Evolutionary conservation across 371 early-diverging fungal genomes (phyloP), one percentile per base, ranked within the genome.

Genomic region (Blastocladiella emersonii): DNA sequence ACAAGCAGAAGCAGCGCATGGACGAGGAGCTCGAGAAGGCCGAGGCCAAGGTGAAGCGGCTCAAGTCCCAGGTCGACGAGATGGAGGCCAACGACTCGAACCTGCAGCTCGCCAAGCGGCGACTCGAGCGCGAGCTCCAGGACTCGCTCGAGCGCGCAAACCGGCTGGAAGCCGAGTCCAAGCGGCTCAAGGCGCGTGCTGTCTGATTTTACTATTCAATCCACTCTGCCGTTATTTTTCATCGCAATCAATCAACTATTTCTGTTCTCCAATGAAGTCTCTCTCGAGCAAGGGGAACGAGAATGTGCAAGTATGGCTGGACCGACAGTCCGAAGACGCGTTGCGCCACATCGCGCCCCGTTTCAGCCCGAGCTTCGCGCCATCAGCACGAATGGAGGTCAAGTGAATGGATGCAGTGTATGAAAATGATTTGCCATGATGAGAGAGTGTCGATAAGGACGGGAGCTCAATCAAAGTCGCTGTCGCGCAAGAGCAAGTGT

Each of bases 21-120:
- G 85, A 87, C 21, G 87, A 88, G 37, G 90, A 90, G 53, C 67
- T 79, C 34, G 79, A 80, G 62, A 88, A 88, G 71, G 64, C 78
- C 67, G 80, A 84, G 32, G 77, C 82, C 63, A 85, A 85, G 70
- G 27, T 86, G 55, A 82, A 82, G 71, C 76, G 78, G 56, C 72
- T 90, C 63, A 79, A 85, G 65, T 64, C 70, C 3, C 82, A 83
- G 37, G 73, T 89, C 49, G 87, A 87, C 48, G 88, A 90, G 63
- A 69, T 48, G 62, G 62, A 62, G 39, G 53, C 62, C 32, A 62
- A 59, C 12, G 62, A 62, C 10, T 25, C 62, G 13, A 51, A 62
- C 25, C 19, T 65, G 45, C 66, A 65, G 17, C 34, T 37, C 13
- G 19, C 15, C 51, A 64, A 64, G 53, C 34, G 64, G 17, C 34